These are phyloP conservation scores for Claviceps purpurea DNA, from an alignment of 2,329 filamentous ascomycete genomes.

Conservation along the genomic window DNA sequence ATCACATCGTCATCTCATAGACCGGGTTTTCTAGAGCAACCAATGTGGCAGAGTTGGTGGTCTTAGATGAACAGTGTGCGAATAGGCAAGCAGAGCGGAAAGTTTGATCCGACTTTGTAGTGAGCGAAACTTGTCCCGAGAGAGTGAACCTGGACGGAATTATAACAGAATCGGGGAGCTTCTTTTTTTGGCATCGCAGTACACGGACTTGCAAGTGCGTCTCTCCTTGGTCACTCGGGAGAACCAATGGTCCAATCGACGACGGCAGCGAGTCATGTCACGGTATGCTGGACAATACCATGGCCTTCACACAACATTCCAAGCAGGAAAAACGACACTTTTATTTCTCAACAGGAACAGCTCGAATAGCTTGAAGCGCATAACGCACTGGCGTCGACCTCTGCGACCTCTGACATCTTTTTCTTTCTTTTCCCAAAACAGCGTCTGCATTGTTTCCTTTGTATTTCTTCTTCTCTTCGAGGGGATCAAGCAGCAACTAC, in stretches of 20 bases:
- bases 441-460: background rate
- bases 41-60: background rate
- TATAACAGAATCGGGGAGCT: too few relatives aligned
- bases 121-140: too few relatives aligned
- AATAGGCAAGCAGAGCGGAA: background rate
- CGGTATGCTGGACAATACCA: background rate
- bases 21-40: slow-evolving; percentile 7
- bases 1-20: slow-evolving; percentile 60
- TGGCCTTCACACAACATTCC: background rate
- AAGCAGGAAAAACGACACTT: background rate
- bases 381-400: background rate
- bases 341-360: background rate
- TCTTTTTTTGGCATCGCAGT: too few relatives aligned
- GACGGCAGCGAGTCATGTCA: background rate
- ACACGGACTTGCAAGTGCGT: too few relatives aligned
- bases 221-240: too few relatives aligned
- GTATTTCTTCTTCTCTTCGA: background rate
- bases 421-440: background rate
- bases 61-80: background rate
- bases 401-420: background rate
- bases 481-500: background rate
- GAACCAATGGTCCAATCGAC: background rate
- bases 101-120: background rate
- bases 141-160: too few relatives aligned
- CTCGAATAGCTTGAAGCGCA: background rate